Base-by-base conservation (phyloP, 2,329 filamentous ascomycete species). In the Dothideomycetidae sp. region DNA sequence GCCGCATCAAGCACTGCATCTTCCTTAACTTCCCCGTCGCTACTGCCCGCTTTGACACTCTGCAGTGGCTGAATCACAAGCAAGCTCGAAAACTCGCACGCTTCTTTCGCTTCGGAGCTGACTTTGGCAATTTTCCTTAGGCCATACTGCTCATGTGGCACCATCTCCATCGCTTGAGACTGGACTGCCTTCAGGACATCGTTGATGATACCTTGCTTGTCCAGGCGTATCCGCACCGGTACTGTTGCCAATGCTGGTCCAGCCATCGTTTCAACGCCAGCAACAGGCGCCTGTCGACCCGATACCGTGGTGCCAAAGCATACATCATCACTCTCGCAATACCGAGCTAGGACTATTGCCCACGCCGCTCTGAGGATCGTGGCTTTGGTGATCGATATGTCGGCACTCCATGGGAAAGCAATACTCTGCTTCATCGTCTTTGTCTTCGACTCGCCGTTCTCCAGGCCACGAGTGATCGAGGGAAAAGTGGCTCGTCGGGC, bases 221-320 rank as follows among this genome's bases (percentile, higher is more conserved):
- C n/a, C 15, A 11, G 18, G 10, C 4, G n/a, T 4, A 31, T 18
- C 2, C 35, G 35, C 2, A 37, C 28, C 10, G 35, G 35, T 5
- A 31, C 16, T 0, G 81, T 79, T 1, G 76, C 65, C 35, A 94
- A 74, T 48, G 80, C 90, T 5, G 86, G 86, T 0, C 86, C 86
- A 39, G 88, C 63, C 3, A 86, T 70, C 1, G 70, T 62, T 44
- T 93, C 83, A 21, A 93, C 73, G 0, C 68, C 71, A 3, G 66
- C 52, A 2, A 93, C 53, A 0, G 81, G 71, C n/a, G 85, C 56
- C 1, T 79, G 83, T 39, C 86, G 70, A 2, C 85, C 85, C 7
- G 85, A 93, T 9, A 81, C 80, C 3, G 93, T 81, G 1, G 75
- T 78, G 1, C 86, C 86, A 28, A 93, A 70, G 0, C 76, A 63